phyloP scores from a whole-genome alignment of 192 early-diverging fungal genomes.

The Haplosporangium gracile region DNA sequence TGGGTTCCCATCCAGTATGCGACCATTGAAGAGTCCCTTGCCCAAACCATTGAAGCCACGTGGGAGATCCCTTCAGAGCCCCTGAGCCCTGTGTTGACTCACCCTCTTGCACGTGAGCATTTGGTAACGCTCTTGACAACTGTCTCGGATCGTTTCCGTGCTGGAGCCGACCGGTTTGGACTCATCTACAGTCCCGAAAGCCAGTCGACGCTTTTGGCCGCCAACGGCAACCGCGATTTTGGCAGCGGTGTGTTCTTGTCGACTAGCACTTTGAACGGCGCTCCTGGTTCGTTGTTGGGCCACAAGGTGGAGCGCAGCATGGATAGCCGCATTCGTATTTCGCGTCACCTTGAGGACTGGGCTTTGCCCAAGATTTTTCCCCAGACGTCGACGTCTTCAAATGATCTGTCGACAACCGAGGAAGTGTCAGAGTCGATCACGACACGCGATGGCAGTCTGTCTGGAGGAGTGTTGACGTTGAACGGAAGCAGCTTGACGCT shows the following conservation, averaged over 20 bases:
- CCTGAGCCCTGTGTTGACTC: constrained; percentile 38
- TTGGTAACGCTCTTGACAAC: constrained; percentile 45
- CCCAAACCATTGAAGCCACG: not conserved
- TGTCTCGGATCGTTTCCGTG: constrained; percentile 46
- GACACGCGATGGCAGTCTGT: constrained; percentile 16
- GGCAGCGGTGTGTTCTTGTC: constrained; percentile 50
- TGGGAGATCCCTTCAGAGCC: constrained; percentile 38
- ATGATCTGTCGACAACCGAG: constrained; percentile 19
- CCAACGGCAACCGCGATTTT: constrained; percentile 11
- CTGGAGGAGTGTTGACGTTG: constrained; percentile 19
- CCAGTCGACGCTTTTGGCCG: constrained; percentile 8
- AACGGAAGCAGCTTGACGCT: constrained; percentile 9
- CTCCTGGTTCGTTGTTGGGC: not conserved
- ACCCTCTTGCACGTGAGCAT: constrained; percentile 54
- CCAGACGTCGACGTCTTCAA: constrained; percentile 19
- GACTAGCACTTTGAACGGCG: constrained; percentile 17
- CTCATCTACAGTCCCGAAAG: constrained; percentile 31
- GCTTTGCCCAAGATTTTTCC: constrained; percentile 47
- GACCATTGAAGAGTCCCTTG: constrained; percentile 24
- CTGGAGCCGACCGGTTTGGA: constrained; percentile 45
- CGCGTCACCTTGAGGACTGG: constrained; percentile 52
- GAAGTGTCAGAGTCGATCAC: constrained; percentile 2
- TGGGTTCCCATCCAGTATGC: constrained; percentile 37
- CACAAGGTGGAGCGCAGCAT: constrained; percentile 46
- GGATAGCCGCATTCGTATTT: constrained; percentile 51